Evolutionary conservation across 805 yeast species (phyloP).

Genomic region (Ogataea ganodermae): DNA sequence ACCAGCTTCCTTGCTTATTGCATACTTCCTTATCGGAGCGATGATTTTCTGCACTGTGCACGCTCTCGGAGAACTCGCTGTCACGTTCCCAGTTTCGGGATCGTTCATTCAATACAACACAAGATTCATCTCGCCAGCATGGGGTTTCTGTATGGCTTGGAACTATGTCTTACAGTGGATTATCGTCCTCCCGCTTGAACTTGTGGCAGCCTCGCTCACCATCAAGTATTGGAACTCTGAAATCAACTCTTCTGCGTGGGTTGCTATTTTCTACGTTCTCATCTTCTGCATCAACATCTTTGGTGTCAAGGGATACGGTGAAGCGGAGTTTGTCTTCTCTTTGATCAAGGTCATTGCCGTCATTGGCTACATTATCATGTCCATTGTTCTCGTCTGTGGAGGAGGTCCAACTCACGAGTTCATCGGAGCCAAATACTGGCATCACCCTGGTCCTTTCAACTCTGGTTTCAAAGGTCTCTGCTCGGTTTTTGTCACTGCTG

Average conservation of each 20-base stretch:
- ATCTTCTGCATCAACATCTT: constrained; percentile 51
- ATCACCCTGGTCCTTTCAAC: constrained; percentile 52
- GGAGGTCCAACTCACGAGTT: constrained; percentile 57
- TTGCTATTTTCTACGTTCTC: constrained; percentile 50
- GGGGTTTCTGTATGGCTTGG: constrained; percentile 61
- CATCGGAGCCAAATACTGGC: constrained; percentile 60
- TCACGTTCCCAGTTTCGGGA: constrained; percentile 59
- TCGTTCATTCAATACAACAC: constrained; percentile 55
- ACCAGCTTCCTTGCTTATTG: constrained; percentile 64
- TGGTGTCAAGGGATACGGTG: constrained; percentile 64
- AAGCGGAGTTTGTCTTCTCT: constrained; percentile 57
- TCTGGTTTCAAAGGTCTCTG: constrained; percentile 58
- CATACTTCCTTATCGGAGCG: constrained; percentile 52
- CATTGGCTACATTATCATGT: constrained; percentile 53
- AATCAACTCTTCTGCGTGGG: constrained; percentile 50
- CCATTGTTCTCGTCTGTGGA: constrained; percentile 53
- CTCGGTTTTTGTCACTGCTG: constrained; percentile 57
- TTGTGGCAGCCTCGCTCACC: constrained; percentile 51
- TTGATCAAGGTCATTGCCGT: constrained; percentile 54
- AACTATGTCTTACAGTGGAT: constrained; percentile 53
- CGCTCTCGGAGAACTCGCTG: constrained; percentile 60
- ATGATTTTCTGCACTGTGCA: constrained; percentile 59
- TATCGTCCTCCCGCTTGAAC: constrained; percentile 48
- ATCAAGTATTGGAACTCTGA: constrained; percentile 45
- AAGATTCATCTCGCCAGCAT: constrained; percentile 53